Evolutionary conservation across 257 asterid species (phyloP).

Genomic region (Nicotiana undulata): DNA sequence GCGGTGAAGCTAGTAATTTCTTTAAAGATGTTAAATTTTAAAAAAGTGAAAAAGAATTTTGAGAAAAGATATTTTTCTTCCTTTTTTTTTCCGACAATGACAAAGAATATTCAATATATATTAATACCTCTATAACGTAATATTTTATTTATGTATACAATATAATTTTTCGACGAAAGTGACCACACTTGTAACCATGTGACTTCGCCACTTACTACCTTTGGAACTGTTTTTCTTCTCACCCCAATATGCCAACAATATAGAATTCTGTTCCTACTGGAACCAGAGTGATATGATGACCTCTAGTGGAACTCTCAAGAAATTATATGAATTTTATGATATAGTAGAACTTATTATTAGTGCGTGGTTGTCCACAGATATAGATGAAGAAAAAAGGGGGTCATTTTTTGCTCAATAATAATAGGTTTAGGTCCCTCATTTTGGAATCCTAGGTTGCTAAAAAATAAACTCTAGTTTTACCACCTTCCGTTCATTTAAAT

Average conservation of each 20-base stretch:
- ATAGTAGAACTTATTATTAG: neutral
- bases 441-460: constrained; percentile 5
- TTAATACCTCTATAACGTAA: too few relatives aligned
- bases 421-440: neutral
- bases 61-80: too few relatives aligned
- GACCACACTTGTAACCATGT: too few relatives aligned
- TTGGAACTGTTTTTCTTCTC: constrained; percentile 1
- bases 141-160: too few relatives aligned
- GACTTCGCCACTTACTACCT: too few relatives aligned
- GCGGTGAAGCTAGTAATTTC: too few relatives aligned
- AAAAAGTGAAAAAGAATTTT: too few relatives aligned
- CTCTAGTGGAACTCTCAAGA: neutral
- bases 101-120: too few relatives aligned
- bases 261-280: constrained; percentile 2
- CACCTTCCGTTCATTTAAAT: too few relatives aligned
- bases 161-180: too few relatives aligned
- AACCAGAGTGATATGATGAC: neutral
- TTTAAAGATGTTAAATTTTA: too few relatives aligned
- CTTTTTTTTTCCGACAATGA: too few relatives aligned
- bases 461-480: neutral
- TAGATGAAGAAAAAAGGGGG: neutral
- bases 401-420: neutral
- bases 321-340: neutral
- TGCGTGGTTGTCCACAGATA: neutral
- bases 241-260: constrained; percentile 8